Percentiles rank a stretch among this genome's conserved stretches.
These are phyloP conservation scores for Chlorella sp. DNA, from an alignment of 139 green algal genomes.

Conservation along the genomic window DNA sequence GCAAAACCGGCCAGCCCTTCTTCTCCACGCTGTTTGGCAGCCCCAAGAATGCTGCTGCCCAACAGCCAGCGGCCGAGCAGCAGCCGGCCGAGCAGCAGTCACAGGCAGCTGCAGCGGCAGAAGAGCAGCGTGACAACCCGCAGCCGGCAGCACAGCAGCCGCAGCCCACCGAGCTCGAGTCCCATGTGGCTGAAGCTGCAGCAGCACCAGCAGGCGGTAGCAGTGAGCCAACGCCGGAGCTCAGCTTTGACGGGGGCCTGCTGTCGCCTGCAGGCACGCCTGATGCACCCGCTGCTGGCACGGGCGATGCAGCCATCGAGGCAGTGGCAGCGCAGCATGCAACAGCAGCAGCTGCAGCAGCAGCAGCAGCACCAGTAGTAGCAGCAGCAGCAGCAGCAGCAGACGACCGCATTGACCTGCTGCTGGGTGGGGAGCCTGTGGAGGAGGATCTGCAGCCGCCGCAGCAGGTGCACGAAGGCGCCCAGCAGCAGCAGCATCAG, in stretches of 20 bases:
- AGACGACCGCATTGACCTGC: neutral
- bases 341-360: neutral
- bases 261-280: neutral
- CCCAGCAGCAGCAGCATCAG: neutral
- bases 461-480: too few relatives aligned
- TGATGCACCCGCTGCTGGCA: neutral
- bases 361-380: neutral
- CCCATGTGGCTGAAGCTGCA: neutral
- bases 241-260: neutral
- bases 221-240: neutral
- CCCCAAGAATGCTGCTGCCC: neutral
- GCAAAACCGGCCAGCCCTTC: neutral
- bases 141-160: neutral
- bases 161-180: neutral
- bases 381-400: neutral
- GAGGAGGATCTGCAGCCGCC: neutral
- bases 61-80: neutral
- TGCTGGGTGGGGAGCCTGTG: neutral
- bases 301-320: neutral
- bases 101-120: neutral
- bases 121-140: too few relatives aligned
- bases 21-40: slow-evolving; percentile 2
- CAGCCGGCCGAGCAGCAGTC: neutral
- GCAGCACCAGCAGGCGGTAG: neutral
- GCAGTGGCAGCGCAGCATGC: neutral